These are phyloP conservation scores for Exidia glandulosa DNA, from an alignment of 768 basidiomycete species.

Conservation along the genomic window DNA sequence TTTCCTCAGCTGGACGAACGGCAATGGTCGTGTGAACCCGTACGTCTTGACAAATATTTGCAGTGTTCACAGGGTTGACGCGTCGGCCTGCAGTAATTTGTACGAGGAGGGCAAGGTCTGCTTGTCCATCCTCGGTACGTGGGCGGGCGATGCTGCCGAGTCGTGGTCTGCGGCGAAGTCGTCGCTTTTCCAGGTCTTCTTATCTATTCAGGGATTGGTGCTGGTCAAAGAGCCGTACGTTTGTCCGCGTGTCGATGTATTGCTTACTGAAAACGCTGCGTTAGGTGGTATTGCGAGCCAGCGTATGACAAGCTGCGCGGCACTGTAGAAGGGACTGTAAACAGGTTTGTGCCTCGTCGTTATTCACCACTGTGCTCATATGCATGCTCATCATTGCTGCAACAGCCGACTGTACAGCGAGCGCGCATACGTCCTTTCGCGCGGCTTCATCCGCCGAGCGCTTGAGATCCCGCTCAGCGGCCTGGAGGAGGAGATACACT, in stretches of 20 bases:
- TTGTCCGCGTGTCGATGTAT: neutral
- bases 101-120: constrained; percentile 97
- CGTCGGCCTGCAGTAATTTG: constrained; percentile 45
- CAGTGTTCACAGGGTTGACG: constrained; percentile 1
- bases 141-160: constrained; percentile 82
- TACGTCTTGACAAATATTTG: constrained; percentile 33
- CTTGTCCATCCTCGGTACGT: constrained; percentile 82
- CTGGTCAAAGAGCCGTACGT: constrained; percentile 86
- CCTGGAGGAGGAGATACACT: constrained; percentile 59
- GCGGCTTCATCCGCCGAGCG: constrained; percentile 83
- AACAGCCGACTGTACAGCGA: constrained; percentile 84
- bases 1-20: constrained; percentile 91
- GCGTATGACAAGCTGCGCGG: constrained; percentile 88
- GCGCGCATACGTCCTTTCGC: constrained; percentile 83
- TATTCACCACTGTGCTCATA: neutral
- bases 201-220: constrained; percentile 90
- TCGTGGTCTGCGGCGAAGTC: constrained; percentile 79
- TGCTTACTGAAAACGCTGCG: neutral
- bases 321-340: constrained; percentile 80
- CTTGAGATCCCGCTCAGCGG: constrained; percentile 67
- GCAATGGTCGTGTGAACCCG: constrained; percentile 86
- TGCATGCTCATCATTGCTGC: neutral
- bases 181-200: constrained; percentile 81
- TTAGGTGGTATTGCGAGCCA: constrained; percentile 84
- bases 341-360: constrained; percentile 50